These are phyloP conservation scores for Daldinia eschscholtzii DNA, from an alignment of 2,329 filamentous ascomycete species.

Conservation along the genomic window DNA sequence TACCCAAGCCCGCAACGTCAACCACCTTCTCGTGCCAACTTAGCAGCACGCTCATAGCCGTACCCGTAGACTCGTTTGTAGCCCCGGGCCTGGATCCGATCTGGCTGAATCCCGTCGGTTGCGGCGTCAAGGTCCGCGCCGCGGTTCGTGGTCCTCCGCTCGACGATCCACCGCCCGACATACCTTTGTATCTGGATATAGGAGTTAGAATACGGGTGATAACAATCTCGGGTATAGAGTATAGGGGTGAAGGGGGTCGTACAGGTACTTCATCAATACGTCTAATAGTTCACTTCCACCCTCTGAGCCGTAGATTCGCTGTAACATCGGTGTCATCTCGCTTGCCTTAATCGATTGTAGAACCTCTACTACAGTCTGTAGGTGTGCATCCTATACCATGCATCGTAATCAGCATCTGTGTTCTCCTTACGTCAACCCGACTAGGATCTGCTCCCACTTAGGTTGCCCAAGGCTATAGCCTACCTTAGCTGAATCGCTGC, in stretches of 20 bases:
- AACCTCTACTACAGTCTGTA: slow-evolving; percentile 91
- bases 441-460: slow-evolving; percentile 26
- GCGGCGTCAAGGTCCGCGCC: slow-evolving; percentile 72
- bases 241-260: slow-evolving; percentile 55
- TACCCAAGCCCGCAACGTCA: slow-evolving; percentile 90
- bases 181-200: slow-evolving; percentile 83
- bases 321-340: slow-evolving; percentile 92
- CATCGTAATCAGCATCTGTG: slow-evolving; percentile 35
- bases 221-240: neutral
- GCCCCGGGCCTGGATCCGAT: slow-evolving; percentile 68
- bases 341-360: slow-evolving; percentile 95
- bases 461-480: slow-evolving; percentile 36
- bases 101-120: slow-evolving; percentile 91
- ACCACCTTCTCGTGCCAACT: slow-evolving; percentile 99
- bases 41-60: slow-evolving; percentile 94
- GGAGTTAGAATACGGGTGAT: slow-evolving; percentile 21
- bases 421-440: slow-evolving; percentile 29
- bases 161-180: slow-evolving; percentile 66
- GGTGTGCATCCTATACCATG: slow-evolving; percentile 77
- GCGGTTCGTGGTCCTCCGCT: slow-evolving; percentile 57
- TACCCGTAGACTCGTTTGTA: slow-evolving; percentile 77
- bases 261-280: slow-evolving; percentile 98
- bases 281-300: slow-evolving; percentile 89
- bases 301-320: slow-evolving; percentile 80
- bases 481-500: slow-evolving; percentile 70